Conservation (phyloP, 352 stramenopile species). For the Phytophthora lateralis region DNA sequence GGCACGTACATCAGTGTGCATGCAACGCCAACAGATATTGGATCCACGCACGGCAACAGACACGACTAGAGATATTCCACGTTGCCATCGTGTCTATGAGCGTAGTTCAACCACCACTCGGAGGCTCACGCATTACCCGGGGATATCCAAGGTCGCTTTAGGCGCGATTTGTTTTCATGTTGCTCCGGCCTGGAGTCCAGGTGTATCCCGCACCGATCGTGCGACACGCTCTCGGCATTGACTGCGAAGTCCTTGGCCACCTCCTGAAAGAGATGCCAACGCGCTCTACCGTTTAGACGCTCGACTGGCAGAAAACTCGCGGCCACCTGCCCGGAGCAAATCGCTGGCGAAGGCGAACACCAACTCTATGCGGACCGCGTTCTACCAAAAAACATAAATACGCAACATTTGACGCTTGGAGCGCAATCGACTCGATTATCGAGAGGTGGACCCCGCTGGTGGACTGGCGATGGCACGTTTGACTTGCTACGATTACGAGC, state of each 20-base stretch:
- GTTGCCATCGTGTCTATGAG: constrained; percentile 4
- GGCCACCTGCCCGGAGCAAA: constrained; percentile 13
- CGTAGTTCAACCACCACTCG: constrained; percentile 10
- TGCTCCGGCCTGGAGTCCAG: neutral
- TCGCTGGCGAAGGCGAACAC: constrained; percentile 21
- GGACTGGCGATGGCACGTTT: neutral
- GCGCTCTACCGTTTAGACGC: neutral
- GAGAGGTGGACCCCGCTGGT: constrained; percentile 10
- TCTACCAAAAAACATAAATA: constrained; percentile 19
- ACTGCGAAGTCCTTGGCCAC: neutral
- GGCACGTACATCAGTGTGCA: neutral
- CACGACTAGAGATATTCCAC: constrained; percentile 6
- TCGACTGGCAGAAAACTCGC: constrained; percentile 21
- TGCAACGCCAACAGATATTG: neutral
- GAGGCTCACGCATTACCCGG: neutral
- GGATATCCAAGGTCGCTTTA: constrained; percentile 3
- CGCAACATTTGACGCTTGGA: constrained; percentile 5
- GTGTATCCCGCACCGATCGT: constrained; percentile 4
- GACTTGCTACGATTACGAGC: constrained; percentile 24
- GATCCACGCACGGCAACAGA: neutral
- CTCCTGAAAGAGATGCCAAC: constrained; percentile 1
- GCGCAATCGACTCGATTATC: constrained; percentile 16
- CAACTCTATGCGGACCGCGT: neutral
- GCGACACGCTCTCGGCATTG: constrained; percentile 6
- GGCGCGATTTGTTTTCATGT: constrained; percentile 6